These are phyloP conservation scores for Clitopilus passeckerianus DNA, from an alignment of 768 basidiomycete genomes.

Conservation along the genomic window DNA sequence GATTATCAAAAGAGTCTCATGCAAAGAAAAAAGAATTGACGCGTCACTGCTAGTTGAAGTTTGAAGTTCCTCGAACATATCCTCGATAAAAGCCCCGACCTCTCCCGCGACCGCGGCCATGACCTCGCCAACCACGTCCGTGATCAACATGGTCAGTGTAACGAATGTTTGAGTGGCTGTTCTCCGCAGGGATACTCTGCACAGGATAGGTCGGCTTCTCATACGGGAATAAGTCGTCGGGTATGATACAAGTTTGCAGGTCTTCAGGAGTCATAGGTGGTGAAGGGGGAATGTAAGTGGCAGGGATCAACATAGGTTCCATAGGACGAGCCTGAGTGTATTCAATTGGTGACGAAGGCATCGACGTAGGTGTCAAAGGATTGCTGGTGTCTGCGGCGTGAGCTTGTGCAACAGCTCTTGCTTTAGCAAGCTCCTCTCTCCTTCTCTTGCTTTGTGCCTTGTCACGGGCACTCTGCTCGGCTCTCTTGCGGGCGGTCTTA, in stretches of 20 bases:
- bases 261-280: slow-evolving; percentile 20
- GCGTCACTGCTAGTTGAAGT: too few relatives aligned
- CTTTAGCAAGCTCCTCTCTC: slow-evolving; percentile 20
- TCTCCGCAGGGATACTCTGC: background rate
- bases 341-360: slow-evolving; percentile 11
- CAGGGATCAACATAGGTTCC: slow-evolving; percentile 4
- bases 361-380: slow-evolving; percentile 15
- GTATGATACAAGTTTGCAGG: slow-evolving; percentile 23
- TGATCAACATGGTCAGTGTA: background rate
- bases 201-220: slow-evolving; percentile 1
- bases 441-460: slow-evolving; percentile 23
- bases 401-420: slow-evolving; percentile 2
- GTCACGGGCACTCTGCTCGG: slow-evolving; percentile 32
- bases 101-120: slow-evolving; percentile 9
- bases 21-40: background rate
- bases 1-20: too few relatives aligned
- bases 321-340: slow-evolving; percentile 4
- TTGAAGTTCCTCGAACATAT: background rate
- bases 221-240: slow-evolving; percentile 22
- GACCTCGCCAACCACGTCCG: slow-evolving; percentile 3
- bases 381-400: background rate
- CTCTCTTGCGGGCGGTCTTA: slow-evolving; percentile 19
- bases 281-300: slow-evolving; percentile 4
- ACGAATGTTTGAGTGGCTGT: background rate
- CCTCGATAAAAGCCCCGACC: slow-evolving; percentile 8